Conservation (phyloP, 345 rosid species). For the Lepidium sativum region DNA sequence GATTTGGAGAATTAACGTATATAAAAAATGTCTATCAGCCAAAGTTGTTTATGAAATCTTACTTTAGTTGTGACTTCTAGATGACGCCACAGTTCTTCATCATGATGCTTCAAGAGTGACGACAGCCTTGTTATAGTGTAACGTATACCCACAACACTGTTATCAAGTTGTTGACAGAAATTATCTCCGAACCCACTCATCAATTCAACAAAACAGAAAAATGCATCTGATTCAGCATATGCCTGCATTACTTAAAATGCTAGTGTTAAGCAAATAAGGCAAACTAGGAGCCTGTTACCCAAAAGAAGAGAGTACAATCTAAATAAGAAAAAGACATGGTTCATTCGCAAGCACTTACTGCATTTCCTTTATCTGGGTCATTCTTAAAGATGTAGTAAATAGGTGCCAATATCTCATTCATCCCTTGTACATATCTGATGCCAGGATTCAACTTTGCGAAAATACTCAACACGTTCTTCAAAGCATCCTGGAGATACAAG, state of each 20-base stretch:
- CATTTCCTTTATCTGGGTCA: constrained; percentile 72
- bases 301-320: constrained; percentile 19
- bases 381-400: constrained; percentile 72
- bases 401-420: constrained; percentile 96
- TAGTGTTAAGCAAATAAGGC: constrained; percentile 22
- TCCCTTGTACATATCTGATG: constrained; percentile 97
- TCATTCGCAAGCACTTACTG: constrained; percentile 38
- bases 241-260: constrained; percentile 50
- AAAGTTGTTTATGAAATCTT: constrained; percentile 20
- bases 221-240: constrained; percentile 83
- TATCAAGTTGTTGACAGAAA: constrained; percentile 98
- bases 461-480: constrained; percentile 60
- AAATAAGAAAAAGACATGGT: constrained; percentile 5
- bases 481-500: constrained; percentile 56
- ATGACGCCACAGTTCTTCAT: constrained; percentile 99
- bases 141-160: constrained; percentile 94
- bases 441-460: constrained; percentile 98
- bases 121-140: constrained; percentile 75
- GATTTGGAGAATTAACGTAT: neutral
- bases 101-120: constrained; percentile 77
- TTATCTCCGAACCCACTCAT: constrained; percentile 94
- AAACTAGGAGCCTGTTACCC: neutral
- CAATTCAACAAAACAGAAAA: constrained; percentile 91
- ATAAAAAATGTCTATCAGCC: neutral
- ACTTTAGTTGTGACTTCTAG: constrained; percentile 92